Base-by-base conservation (phyloP, 2,329 filamentous ascomycete genomes). In the Colletotrichum sidae region DNA sequence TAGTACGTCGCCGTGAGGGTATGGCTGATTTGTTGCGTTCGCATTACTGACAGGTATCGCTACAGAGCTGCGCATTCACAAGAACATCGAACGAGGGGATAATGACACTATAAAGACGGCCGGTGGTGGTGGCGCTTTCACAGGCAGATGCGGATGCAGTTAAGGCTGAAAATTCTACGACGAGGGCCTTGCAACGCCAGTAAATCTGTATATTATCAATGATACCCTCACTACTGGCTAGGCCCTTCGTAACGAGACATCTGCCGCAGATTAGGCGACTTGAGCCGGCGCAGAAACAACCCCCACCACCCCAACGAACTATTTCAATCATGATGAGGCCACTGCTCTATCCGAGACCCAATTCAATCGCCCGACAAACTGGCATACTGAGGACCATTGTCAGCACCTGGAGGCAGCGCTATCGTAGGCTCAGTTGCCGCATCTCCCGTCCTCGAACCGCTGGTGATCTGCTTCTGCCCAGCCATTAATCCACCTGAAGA, bases 71-170 rank as follows among this genome's bases (percentile, higher is more conserved):
- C 86, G 90, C 55, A 97, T 99, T 79, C 96, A 98, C 77, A 87
- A 97, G 67, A 83, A 97, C 69, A 99, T 91, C 37, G 95, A 99
- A 78, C 86, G 93, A 69, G 94, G 96, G 58, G 92, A 98, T 79
- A 99, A 99, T 75, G 94, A 97, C 71, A 92, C 90, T 39, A 88
- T 97, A 72, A 96, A 94, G 79, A 82, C 88, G 55, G 84, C 85
- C 2, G 83, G 79, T 38, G 50, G 60, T 11, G 41, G 38, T 65
- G 76, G 67, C 2, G 74, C 73, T 44, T 64, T 63, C n/a, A 52
- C 67, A n/a, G 69, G 73, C 8, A 73, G 75, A 17, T 76, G 77
- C 11, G 78, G 78, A 59, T 74, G 74, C 41, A 71, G 67, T 35
- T 72, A 74, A 64, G 10, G 77, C 77, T 64, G 70, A 72, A 38